These are phyloP conservation scores for Chalciporus piperatus DNA, from an alignment of 768 basidiomycete genomes.

Conservation along the genomic window DNA sequence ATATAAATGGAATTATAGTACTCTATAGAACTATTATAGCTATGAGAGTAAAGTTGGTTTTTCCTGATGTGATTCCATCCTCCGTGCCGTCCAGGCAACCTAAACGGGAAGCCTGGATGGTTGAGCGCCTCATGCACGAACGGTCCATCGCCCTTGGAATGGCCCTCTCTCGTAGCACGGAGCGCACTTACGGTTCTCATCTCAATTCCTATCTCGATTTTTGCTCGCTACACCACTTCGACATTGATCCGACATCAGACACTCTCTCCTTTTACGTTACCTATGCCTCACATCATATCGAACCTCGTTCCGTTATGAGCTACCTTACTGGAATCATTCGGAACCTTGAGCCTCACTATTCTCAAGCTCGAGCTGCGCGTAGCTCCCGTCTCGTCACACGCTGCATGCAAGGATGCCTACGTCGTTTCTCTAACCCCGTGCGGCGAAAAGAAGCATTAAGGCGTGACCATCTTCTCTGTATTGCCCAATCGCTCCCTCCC, in stretches of 20 bases:
- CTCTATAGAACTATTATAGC: too few species aligned
- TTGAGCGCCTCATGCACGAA: conserved; percentile 10
- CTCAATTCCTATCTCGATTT: conserved; percentile 35
- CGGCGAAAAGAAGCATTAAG: conserved; percentile 11
- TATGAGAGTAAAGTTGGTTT: too few species aligned
- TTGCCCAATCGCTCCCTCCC: neutral
- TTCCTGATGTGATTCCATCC: too few species aligned
- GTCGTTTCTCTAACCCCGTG: neutral
- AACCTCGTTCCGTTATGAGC: conserved; percentile 15
- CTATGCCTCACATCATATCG: conserved; percentile 17
- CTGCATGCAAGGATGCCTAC: conserved; percentile 9
- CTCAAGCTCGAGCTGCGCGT: neutral
- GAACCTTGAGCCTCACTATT: conserved; percentile 20
- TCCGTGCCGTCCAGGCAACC: too few species aligned
- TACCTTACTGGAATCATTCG: conserved; percentile 26
- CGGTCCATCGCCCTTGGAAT: conserved; percentile 23
- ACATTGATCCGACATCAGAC: conserved; percentile 28
- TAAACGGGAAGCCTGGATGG: conserved; percentile 1
- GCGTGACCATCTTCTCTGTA: conserved; percentile 8
- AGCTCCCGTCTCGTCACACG: conserved; percentile 3
- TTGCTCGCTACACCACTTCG: conserved; percentile 25
- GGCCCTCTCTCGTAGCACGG: conserved; percentile 19
- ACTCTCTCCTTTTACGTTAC: conserved; percentile 11
- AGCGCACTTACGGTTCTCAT: conserved; percentile 27
- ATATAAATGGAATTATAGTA: too few species aligned